phyloP scores from a whole-genome alignment of 768 basidiomycete genomes.

The Roridomyces roridus region DNA sequence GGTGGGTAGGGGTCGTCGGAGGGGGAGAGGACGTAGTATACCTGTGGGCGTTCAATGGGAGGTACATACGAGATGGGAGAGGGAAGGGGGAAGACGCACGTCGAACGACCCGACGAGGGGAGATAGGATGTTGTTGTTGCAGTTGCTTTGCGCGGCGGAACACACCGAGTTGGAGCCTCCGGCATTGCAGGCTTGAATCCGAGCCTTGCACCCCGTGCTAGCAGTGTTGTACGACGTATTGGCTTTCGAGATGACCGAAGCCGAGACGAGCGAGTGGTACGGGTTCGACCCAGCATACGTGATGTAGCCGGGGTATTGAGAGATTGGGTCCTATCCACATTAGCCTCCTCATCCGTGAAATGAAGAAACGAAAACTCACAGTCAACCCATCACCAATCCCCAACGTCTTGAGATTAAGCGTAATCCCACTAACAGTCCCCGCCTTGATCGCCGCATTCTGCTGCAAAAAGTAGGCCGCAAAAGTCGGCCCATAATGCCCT shows the following conservation, averaged over 20 bases:
- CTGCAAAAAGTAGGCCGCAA: conserved; percentile 66
- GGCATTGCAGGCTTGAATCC: conserved; percentile 54
- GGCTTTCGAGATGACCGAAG: conserved; percentile 45
- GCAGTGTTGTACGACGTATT: conserved; percentile 48
- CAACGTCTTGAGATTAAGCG: conserved; percentile 62
- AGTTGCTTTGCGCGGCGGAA: conserved; percentile 61
- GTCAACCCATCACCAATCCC: conserved; percentile 70
- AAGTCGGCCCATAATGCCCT: conserved; percentile 74
- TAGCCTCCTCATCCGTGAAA: neutral
- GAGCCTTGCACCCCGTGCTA: conserved; percentile 54
- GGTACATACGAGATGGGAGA: neutral
- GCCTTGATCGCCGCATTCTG: conserved; percentile 63
- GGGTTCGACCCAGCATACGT: conserved; percentile 60
- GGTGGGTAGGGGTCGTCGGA: conserved; percentile 61
- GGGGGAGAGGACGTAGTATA: conserved; percentile 54
- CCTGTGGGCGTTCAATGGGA: conserved; percentile 26
- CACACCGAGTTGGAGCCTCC: conserved; percentile 55
- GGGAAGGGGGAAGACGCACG: conserved; percentile 36
- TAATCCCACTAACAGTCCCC: conserved; percentile 50
- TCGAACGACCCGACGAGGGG: conserved; percentile 63
- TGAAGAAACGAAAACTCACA: conserved; percentile 37
- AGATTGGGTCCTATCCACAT: conserved; percentile 42
- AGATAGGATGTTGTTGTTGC: conserved; percentile 60
- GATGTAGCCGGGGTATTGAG: conserved; percentile 65
- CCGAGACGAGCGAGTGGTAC: conserved; percentile 60